phyloP scores from a whole-genome alignment of 345 rosid genomes.

The Aurinia saxatilis region DNA sequence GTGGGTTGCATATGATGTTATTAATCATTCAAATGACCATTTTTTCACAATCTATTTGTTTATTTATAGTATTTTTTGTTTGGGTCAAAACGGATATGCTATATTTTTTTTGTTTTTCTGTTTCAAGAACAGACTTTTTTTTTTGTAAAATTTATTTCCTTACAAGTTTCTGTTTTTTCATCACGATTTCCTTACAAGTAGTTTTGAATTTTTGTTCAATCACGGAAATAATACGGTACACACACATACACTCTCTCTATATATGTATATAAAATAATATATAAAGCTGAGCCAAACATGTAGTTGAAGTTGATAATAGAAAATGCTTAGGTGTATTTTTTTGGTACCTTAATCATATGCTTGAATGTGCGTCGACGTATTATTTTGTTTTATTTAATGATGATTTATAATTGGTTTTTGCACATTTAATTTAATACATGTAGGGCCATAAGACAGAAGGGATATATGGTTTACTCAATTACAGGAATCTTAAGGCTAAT shows the following conservation, averaged over 20 bases:
- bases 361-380: conserved; percentile 30
- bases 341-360: conserved; percentile 32
- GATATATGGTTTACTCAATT: conserved; percentile 3
- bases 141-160: no score
- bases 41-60: neutral
- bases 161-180: no score
- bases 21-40: conserved; percentile 8
- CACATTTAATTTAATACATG: conserved; percentile 11
- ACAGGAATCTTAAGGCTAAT: neutral
- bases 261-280: no score
- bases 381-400: conserved; percentile 28
- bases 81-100: neutral
- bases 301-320: conserved; percentile 13
- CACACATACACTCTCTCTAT: no score
- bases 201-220: neutral
- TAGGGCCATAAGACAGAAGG: conserved; percentile 21
- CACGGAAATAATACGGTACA: neutral
- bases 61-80: neutral
- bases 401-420: neutral
- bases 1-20: conserved; percentile 27
- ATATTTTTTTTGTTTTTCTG: neutral
- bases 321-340: conserved; percentile 31
- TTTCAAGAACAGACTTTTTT: no score
- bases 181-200: neutral
- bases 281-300: conserved; percentile 3